phyloP scores from a whole-genome alignment of 495 filamentous ascomycete genomes.

The Chaetomium fimeti region DNA sequence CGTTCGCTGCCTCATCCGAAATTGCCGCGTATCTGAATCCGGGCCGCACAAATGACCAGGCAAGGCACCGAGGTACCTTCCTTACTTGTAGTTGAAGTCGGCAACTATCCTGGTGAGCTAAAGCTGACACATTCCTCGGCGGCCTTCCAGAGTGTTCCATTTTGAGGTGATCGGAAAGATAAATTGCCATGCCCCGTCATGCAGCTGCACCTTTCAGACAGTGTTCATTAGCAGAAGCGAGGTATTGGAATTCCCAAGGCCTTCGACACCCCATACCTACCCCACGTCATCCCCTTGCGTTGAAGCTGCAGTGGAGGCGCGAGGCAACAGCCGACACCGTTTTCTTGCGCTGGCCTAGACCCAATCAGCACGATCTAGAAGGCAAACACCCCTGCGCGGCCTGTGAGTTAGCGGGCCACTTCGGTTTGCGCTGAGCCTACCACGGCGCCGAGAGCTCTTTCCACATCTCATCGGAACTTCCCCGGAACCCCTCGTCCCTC shows the following conservation, averaged over 20 bases:
- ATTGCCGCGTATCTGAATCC: neutral
- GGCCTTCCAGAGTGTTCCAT: slow-evolving; percentile 19
- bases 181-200: neutral
- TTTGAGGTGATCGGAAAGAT: neutral
- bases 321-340: slow-evolving; percentile 4
- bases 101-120: neutral
- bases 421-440: slow-evolving; percentile 13
- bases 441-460: slow-evolving; percentile 6
- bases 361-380: slow-evolving; percentile 14
- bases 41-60: too few relatives aligned
- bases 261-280: neutral
- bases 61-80: too few relatives aligned
- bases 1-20: slow-evolving; percentile 17
- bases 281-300: slow-evolving; percentile 11
- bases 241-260: too few relatives aligned
- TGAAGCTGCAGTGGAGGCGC: neutral
- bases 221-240: neutral
- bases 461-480: slow-evolving; percentile 5
- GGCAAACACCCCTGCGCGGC: slow-evolving; percentile 7
- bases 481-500: slow-evolving; percentile 16
- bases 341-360: slow-evolving; percentile 19
- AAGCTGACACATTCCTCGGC: slow-evolving; percentile 9
- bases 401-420: slow-evolving; percentile 15
- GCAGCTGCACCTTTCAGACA: neutral
- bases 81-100: too few relatives aligned